These are phyloP conservation scores for Diaporthe ilicicola DNA, from an alignment of 2,329 filamentous ascomycete species.

Conservation along the genomic window DNA sequence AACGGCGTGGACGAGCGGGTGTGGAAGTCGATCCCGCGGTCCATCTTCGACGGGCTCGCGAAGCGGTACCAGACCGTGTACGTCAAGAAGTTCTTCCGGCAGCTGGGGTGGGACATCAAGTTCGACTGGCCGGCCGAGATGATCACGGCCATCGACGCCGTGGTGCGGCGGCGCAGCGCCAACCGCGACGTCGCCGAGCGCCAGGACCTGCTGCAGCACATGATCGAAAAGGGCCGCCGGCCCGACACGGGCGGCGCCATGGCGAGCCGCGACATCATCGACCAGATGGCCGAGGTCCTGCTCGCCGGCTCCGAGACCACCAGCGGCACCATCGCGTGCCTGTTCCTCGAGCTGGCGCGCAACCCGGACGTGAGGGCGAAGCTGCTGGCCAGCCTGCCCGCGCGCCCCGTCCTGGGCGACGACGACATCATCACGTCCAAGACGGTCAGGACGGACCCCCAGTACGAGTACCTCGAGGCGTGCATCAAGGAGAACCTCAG, in stretches of 20 bases:
- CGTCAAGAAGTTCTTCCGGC: conserved; percentile 34
- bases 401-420: not conserved
- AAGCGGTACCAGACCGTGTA: conserved; percentile 34
- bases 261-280: conserved; percentile 33
- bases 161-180: conserved; percentile 25
- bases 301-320: conserved; percentile 42
- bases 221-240: conserved; percentile 35
- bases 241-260: conserved; percentile 29
- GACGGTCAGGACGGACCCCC: conserved; percentile 62
- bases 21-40: conserved; percentile 35
- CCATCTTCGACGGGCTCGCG: conserved; percentile 35
- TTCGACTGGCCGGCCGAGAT: conserved; percentile 37
- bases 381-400: conserved; percentile 25
- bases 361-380: conserved; percentile 36
- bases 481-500: conserved; percentile 31
- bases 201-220: conserved; percentile 35
- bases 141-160: conserved; percentile 33
- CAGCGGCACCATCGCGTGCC: conserved; percentile 37
- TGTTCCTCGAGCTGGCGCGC: conserved; percentile 40
- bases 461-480: conserved; percentile 79
- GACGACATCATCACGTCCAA: conserved; percentile 13
- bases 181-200: not conserved
- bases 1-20: conserved; percentile 35
- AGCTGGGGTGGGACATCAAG: conserved; percentile 34
- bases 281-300: conserved; percentile 33